Base-by-base conservation (phyloP, 345 rosid genomes). In the Noccaea caerulescens region DNA sequence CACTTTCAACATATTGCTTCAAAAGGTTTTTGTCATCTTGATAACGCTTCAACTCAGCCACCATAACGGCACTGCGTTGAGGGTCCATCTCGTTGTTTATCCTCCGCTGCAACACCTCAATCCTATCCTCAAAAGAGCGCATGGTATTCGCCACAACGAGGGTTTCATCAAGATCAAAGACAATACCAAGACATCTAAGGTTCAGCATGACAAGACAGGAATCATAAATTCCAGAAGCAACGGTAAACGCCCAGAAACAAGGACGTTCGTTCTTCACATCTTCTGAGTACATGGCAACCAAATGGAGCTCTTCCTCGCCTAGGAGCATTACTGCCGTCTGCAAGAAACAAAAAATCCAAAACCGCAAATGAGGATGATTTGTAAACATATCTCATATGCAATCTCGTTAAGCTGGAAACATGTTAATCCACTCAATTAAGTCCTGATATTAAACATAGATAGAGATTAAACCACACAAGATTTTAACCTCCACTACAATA, bases 161-260 rank as follows among this genome's bases (percentile, higher is more conserved):
- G 36, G 99, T 95, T 78, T 95, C 99, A 78, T 92, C 99, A 8
- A 95, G 89, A 82, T 95, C 98, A 86, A 95, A 95, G 53, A 95
- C 99, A 69, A 95, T 95, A 67, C 96, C 97, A 58, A 95, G 85
- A 72, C 99, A 95, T 79, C 98, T 88, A 71, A 90, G 84, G 69
- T 95, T 90, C 77, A 95, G 70, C 99, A 95, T 88, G 77, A 78
- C 82, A 61, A 92, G 92, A 82, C 96, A 88, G 16, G 96, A 85
- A 64, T 82, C 67, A 54, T 95, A 95, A 10, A 85, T 88, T 61
- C 97, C 98, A 46, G 83, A 76, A 44, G 84, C 80, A 63, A 86
- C 90, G 66, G 46, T 75, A 79, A 94, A 94, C 42, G 84, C 96
- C 99, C 97, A 94, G 83, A 94, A 94, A 81, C 88, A 91, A 51